Percentiles rank a stretch among this genome's conserved stretches.
These are phyloP conservation scores for Cyclaneusma minus DNA, from an alignment of 2,329 filamentous ascomycete genomes.

Conservation along the genomic window DNA sequence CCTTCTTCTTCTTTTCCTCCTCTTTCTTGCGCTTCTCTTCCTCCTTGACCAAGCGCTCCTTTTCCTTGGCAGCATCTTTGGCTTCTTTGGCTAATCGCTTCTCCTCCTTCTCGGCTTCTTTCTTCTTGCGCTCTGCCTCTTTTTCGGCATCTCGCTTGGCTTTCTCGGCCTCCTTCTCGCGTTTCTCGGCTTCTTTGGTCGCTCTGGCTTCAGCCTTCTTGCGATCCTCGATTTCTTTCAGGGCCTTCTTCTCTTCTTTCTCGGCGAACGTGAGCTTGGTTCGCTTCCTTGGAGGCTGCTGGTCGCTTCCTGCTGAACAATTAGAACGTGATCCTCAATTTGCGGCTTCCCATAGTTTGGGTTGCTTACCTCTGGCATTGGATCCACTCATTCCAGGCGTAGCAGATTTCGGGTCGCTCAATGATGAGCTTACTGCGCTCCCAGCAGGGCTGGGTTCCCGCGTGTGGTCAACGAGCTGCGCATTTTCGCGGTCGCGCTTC, in stretches of 20 bases:
- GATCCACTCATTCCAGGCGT: too few relatives aligned
- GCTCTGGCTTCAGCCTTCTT: slow-evolving; percentile 11
- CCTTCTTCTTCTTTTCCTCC: slow-evolving; percentile 29
- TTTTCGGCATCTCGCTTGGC: slow-evolving; percentile 18
- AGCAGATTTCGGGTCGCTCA: too few relatives aligned
- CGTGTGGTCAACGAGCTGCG: too few relatives aligned
- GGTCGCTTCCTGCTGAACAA: slow-evolving; percentile 1
- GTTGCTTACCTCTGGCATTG: neutral
- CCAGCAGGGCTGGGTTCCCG: too few relatives aligned
- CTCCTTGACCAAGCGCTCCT: slow-evolving; percentile 23
- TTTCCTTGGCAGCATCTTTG: slow-evolving; percentile 20
- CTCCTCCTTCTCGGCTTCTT: slow-evolving; percentile 24
- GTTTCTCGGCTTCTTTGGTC: slow-evolving; percentile 6
- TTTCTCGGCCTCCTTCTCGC: slow-evolving; percentile 13
- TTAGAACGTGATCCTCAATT: slow-evolving; percentile 1
- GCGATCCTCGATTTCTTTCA: slow-evolving; percentile 14
- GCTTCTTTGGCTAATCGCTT: slow-evolving; percentile 23
- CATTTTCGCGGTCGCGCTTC: too few relatives aligned
- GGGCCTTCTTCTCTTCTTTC: slow-evolving; percentile 21
- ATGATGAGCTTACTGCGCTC: too few relatives aligned
- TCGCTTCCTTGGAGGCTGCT: slow-evolving; percentile 2
- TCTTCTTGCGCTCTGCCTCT: slow-evolving; percentile 17
- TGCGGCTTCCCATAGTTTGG: too few relatives aligned
- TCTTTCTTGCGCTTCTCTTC: slow-evolving; percentile 27
- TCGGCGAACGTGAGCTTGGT: slow-evolving; percentile 6